These are phyloP conservation scores for Trichothecium roseum DNA, from an alignment of 2,329 filamentous ascomycete genomes.

Conservation along the genomic window DNA sequence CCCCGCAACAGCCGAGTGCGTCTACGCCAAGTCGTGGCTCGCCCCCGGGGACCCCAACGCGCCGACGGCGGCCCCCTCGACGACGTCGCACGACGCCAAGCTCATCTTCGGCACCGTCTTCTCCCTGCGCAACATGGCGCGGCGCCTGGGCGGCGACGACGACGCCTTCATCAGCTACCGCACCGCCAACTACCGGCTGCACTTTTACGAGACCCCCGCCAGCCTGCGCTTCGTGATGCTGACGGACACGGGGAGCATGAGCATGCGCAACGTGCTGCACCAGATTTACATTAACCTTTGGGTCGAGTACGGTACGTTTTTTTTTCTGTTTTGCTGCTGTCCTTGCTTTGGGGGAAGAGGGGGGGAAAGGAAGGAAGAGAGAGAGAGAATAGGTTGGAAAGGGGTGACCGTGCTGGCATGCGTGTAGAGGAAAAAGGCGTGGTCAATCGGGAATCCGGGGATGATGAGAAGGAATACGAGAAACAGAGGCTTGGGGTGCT, in stretches of 20 bases:
- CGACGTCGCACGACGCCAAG: constrained; percentile 74
- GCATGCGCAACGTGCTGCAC: constrained; percentile 88
- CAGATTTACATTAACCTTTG: constrained; percentile 98
- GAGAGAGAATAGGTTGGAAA: too few relatives aligned
- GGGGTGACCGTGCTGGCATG: too few relatives aligned
- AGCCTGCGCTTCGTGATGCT: constrained; percentile 95
- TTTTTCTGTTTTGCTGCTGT: too few relatives aligned
- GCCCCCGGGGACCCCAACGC: constrained; percentile 36
- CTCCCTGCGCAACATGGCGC: constrained; percentile 90
- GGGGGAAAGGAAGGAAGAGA: too few relatives aligned
- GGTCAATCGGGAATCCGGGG: too few relatives aligned
- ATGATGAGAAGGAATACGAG: not conserved
- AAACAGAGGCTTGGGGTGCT: not conserved
- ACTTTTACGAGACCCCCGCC: constrained; percentile 97
- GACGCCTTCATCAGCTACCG: constrained; percentile 93
- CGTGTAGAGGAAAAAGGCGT: too few relatives aligned
- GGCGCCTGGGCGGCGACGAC: constrained; percentile 86
- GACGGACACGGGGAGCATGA: constrained; percentile 79
- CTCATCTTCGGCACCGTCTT: constrained; percentile 96
- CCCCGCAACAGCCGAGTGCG: constrained; percentile 77
- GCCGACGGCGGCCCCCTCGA: constrained; percentile 16
- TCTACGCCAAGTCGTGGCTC: constrained; percentile 86
- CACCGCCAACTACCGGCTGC: constrained; percentile 91
- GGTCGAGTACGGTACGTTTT: constrained; percentile 73
- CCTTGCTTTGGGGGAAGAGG: not conserved